Base-by-base conservation (phyloP, 2,329 filamentous ascomycete genomes). In the Allantophomopsis cytisporea region DNA sequence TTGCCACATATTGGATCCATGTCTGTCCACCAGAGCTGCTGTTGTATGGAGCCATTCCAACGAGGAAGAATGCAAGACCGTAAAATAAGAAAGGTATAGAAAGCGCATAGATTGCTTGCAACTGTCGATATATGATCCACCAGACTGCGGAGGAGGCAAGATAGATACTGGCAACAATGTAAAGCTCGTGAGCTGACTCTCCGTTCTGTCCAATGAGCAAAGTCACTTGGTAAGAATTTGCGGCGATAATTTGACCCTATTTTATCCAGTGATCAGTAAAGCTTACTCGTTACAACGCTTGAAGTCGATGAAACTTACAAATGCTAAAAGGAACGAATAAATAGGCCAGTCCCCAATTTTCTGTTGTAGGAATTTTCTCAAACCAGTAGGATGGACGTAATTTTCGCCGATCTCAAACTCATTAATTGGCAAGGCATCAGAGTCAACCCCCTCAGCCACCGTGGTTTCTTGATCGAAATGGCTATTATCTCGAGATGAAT, bases 211-310 rank as follows among this genome's bases (percentile, higher is more conserved):
- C 76, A 0, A 73, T 75, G 18, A 81, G 63, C 7, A 81, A 62
- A 0, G 74, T 78, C 50, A 81, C 73, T 50, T 81, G 77, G 55
- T 79, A 79, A 0, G 73, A 79, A 55, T 77, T 79, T 42, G 73
- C 71, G 1, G 75, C 71, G 38, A 80, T 70, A 43, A 80, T 71
- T 48, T 79, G 74, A 15, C 71, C 70, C 13, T 33, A 60, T 11
- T 71, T 16, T 5, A 5, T 37, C 15, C 5, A 2, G 6, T 36
- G 8, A 28, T 28, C 8, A 28, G 23, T 6, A 28, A 10, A 28
- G 4, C 10, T 28, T 8, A 10, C 3, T 28, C 23, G 10, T 6
- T 8, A 28, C 5, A 79, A 0, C 73, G 78, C 55, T 77, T 79
- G 42, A 73, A 70, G 1, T 75, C 71, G 38, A 80, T 70, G 44